Base-by-base conservation (phyloP, 169 alveolate species). In the Eimeria acervulina region DNA sequence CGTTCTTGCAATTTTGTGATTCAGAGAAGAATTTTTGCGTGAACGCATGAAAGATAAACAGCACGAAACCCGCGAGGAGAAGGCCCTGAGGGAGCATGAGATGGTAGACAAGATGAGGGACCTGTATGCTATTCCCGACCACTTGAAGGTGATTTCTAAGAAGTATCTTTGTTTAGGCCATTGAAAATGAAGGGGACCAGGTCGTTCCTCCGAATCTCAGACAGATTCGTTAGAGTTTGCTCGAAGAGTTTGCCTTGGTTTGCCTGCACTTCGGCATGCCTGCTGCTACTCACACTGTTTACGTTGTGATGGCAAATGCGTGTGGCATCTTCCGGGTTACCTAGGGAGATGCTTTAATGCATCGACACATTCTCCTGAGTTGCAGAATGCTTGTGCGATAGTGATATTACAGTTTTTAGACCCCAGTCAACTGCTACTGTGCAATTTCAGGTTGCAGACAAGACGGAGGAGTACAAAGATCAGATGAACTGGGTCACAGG, bases 401-500 rank as follows among this genome's bases (percentile, higher is more conserved):
- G n/a, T n/a, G n/a, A n/a, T n/a, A n/a, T n/a, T n/a, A n/a, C n/a
- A n/a, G n/a, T n/a, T n/a, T n/a, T n/a, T n/a, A n/a, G n/a, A n/a
- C n/a, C n/a, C n/a, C n/a, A n/a, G n/a, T n/a, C n/a, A n/a, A n/a
- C n/a, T n/a, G n/a, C n/a, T n/a, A n/a, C n/a, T n/a, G n/a, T n/a
- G 44, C 19, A 5, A 33, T 40, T 10, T n/a, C 91, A 95, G 96
- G 95, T 95, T 13, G 85, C 85, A 31, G 97, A 95, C 51, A 55
- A 52, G 66, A 88, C 94, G 7, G 87, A 80, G 51, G 96, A 66
- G 76, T 63, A 85, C 80, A 47, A 51, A 42, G 97, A 95, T 31
- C 93, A 95, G 90, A 93, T 95, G 85, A 90, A 90, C 70, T 95
- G 97, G 97, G 95, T 95, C 83, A 95, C 97, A 23, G 97, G 97